These are phyloP conservation scores for Arabidopsis suecica DNA, from an alignment of 345 rosid genomes.

Conservation along the genomic window DNA sequence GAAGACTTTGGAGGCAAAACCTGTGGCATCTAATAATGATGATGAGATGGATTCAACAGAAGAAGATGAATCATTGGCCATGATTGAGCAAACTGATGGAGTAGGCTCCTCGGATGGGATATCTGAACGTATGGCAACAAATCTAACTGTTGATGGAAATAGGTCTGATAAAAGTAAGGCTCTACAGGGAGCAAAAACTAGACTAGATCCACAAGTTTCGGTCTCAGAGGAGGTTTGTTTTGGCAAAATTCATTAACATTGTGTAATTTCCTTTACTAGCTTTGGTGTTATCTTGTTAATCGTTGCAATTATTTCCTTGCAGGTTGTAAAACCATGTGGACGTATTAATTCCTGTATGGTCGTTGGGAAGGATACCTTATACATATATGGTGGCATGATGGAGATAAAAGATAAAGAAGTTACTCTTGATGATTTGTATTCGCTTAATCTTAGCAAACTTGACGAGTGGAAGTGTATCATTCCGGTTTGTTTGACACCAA, in stretches of 20 bases:
- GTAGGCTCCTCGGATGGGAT: conserved; percentile 57
- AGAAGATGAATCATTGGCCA: conserved; percentile 43
- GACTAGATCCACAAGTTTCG: conserved; percentile 57
- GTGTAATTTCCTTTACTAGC: not conserved
- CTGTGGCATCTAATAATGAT: conserved; percentile 39
- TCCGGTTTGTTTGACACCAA: conserved; percentile 67
- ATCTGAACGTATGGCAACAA: conserved; percentile 55
- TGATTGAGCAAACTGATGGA: conserved; percentile 48
- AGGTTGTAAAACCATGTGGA: conserved; percentile 96
- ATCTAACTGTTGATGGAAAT: conserved; percentile 50
- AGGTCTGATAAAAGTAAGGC: conserved; percentile 51
- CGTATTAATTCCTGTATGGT: conserved; percentile 93
- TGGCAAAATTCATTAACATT: not conserved
- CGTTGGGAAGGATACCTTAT: conserved; percentile 87
- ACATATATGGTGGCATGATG: conserved; percentile 98
- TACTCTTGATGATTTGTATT: conserved; percentile 90
- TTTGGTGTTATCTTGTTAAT: conserved; percentile 34
- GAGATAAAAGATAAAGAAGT: conserved; percentile 89
- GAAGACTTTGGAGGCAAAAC: conserved; percentile 57
- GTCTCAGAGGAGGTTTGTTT: conserved; percentile 73
- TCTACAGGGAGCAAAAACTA: conserved; percentile 48
- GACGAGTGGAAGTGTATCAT: conserved; percentile 98
- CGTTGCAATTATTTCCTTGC: conserved; percentile 33
- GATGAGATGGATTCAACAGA: conserved; percentile 53
- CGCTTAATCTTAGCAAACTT: conserved; percentile 95